These are phyloP conservation scores for Mycena indigotica DNA, from an alignment of 768 basidiomycete species.

Conservation along the genomic window DNA sequence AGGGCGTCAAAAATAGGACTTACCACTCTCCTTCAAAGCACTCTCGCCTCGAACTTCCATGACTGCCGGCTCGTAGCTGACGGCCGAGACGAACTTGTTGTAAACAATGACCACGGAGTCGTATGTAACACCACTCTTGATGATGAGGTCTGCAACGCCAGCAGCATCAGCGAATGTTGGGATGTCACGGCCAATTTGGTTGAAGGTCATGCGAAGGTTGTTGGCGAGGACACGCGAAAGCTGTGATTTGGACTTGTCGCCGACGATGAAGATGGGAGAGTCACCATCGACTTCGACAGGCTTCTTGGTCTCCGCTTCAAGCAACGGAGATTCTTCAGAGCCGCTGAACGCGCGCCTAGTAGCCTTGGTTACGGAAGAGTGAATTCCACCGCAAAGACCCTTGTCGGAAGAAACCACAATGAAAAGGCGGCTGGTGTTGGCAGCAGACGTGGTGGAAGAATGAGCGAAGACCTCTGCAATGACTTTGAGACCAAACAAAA, in stretches of 20 bases:
- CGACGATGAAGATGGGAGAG: slow-evolving; percentile 82
- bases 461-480: slow-evolving; percentile 86
- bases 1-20: slow-evolving; percentile 34
- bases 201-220: slow-evolving; percentile 85
- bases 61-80: slow-evolving; percentile 82
- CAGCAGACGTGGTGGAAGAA: slow-evolving; percentile 60
- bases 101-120: slow-evolving; percentile 82
- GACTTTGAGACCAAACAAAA: not conserved
- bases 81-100: slow-evolving; percentile 86
- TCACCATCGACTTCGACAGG: slow-evolving; percentile 51
- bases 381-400: slow-evolving; percentile 99
- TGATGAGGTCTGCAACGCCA: slow-evolving; percentile 89
- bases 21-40: slow-evolving; percentile 78
- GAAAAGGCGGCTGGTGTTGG: slow-evolving; percentile 74
- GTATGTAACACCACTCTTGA: slow-evolving; percentile 81
- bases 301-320: slow-evolving; percentile 43
- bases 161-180: slow-evolving; percentile 97
- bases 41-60: slow-evolving; percentile 82
- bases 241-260: slow-evolving; percentile 97
- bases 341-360: slow-evolving; percentile 73
- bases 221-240: slow-evolving; percentile 64
- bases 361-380: slow-evolving; percentile 92
- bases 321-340: slow-evolving; percentile 51
- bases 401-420: slow-evolving; percentile 96
- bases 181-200: slow-evolving; percentile 96